Evolutionary conservation across 2,329 filamentous ascomycete species (phyloP).

Genomic region (Verticillium albo-atrum): DNA sequence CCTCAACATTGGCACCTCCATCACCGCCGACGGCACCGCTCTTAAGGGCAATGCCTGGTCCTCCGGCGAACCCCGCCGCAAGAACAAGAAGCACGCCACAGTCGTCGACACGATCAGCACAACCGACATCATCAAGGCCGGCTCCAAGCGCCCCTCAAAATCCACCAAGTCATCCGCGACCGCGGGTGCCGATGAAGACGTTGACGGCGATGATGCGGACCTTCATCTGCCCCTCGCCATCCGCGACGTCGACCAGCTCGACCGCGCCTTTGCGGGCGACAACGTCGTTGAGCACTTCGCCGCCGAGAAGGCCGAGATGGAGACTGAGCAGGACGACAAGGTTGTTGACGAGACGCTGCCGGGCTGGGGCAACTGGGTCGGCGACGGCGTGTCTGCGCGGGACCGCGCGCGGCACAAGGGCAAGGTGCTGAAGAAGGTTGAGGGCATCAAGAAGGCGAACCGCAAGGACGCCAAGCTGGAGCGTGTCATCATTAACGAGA

Average conservation of each 20-base stretch:
- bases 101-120: slow-evolving; percentile 35
- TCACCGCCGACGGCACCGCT: slow-evolving; percentile 15
- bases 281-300: slow-evolving; percentile 79
- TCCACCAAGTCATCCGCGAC: slow-evolving; percentile 8
- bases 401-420: slow-evolving; percentile 60
- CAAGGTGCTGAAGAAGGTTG: slow-evolving; percentile 59
- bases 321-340: slow-evolving; percentile 77
- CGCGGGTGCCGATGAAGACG: slow-evolving; percentile 25
- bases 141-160: slow-evolving; percentile 21
- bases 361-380: slow-evolving; percentile 92
- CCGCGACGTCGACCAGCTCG: slow-evolving; percentile 64
- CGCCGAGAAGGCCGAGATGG: slow-evolving; percentile 68
- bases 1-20: slow-evolving; percentile 15
- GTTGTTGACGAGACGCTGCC: slow-evolving; percentile 79
- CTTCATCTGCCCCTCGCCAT: slow-evolving; percentile 53
- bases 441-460: slow-evolving; percentile 71
- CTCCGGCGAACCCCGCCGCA: slow-evolving; percentile 28
- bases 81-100: slow-evolving; percentile 28
- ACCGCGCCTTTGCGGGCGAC: slow-evolving; percentile 81
- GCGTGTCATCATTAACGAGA: slow-evolving; percentile 89
- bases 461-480: slow-evolving; percentile 80
- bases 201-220: slow-evolving; percentile 34
- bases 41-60: slow-evolving; percentile 38
- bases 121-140: slow-evolving; percentile 20
- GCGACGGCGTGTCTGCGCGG: slow-evolving; percentile 71